These are phyloP conservation scores for Abrus pulchellus DNA, from an alignment of 306 rosid genomes.

Conservation along the genomic window DNA sequence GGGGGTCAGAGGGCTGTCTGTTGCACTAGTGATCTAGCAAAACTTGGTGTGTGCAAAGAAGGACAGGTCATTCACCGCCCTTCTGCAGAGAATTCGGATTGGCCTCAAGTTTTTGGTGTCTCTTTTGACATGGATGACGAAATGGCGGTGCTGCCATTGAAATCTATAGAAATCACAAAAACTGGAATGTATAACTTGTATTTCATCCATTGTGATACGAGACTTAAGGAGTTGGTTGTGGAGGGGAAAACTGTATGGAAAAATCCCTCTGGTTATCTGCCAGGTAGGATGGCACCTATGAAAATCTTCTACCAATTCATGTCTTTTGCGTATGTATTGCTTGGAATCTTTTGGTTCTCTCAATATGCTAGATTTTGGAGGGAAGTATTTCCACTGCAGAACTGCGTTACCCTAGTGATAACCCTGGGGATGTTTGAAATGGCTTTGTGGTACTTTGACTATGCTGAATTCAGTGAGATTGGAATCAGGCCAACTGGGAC, in stretches of 20 bases:
- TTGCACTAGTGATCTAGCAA: constrained; percentile 93
- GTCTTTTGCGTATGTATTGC: constrained; percentile 88
- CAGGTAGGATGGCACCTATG: constrained; percentile 99
- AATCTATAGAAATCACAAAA: constrained; percentile 70
- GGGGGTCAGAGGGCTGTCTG: constrained; percentile 99
- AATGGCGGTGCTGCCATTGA: constrained; percentile 63
- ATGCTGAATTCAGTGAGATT: constrained; percentile 87
- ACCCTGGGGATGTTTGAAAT: constrained; percentile 97
- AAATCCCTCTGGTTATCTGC: constrained; percentile 88
- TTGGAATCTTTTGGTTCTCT: constrained; percentile 93
- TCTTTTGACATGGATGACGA: constrained; percentile 68
- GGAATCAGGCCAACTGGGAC: constrained; percentile 94
- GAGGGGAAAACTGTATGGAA: constrained; percentile 97
- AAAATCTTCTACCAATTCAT: constrained; percentile 86
- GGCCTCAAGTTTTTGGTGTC: constrained; percentile 85
- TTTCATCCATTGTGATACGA: constrained; percentile 90
- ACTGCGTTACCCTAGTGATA: constrained; percentile 90
- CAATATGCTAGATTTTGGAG: constrained; percentile 92
- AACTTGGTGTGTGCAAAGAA: constrained; percentile 84
- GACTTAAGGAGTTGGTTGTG: constrained; percentile 73
- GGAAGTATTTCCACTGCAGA: constrained; percentile 91
- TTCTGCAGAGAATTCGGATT: constrained; percentile 67
- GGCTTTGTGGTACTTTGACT: constrained; percentile 95
- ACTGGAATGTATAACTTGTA: constrained; percentile 98
- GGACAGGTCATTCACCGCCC: constrained; percentile 87